These are phyloP conservation scores for Trichoderma cornu-damae DNA, from an alignment of 2,329 filamentous ascomycete species.

Conservation along the genomic window DNA sequence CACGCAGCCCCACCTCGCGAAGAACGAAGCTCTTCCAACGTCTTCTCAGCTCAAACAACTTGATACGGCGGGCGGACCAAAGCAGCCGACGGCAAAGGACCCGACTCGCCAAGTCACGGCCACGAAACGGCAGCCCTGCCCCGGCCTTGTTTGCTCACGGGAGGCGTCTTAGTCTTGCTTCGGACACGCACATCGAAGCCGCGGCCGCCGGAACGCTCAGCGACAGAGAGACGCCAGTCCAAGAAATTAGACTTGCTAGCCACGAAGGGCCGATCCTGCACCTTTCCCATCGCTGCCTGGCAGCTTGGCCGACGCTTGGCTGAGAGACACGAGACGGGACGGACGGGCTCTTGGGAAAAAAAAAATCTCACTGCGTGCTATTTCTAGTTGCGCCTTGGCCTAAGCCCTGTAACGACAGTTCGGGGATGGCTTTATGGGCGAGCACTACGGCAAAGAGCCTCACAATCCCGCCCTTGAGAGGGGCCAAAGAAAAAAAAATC, in stretches of 20 bases:
- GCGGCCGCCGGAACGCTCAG: background rate
- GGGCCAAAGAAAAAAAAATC: background rate
- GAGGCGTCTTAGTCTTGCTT: background rate
- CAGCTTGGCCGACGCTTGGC: background rate
- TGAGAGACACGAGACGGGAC: background rate
- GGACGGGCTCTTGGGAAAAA: background rate
- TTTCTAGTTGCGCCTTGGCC: background rate
- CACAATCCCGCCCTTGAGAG: background rate
- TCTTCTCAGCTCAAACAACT: background rate
- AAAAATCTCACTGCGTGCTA: background rate
- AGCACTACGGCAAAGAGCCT: background rate
- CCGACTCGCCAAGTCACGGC: constrained; percentile 6
- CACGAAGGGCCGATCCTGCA: constrained; percentile 13
- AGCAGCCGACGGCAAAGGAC: constrained; percentile 10
- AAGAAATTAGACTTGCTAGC: too few relatives aligned
- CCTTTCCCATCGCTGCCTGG: background rate
- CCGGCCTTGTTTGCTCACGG: background rate
- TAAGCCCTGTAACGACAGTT: constrained; percentile 14
- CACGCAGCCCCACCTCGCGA: constrained; percentile 1
- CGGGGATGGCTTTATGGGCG: background rate
- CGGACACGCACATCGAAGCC: background rate
- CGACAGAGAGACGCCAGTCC: background rate
- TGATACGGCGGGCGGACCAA: background rate
- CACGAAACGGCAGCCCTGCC: background rate
- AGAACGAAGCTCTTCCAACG: constrained; percentile 1